A percentile compares a stretch with the other conserved stretches of the same genome.
These are phyloP conservation scores for Ceratocystis diversiconidia DNA, from an alignment of 2,329 filamentous ascomycete genomes.

Conservation along the genomic window DNA sequence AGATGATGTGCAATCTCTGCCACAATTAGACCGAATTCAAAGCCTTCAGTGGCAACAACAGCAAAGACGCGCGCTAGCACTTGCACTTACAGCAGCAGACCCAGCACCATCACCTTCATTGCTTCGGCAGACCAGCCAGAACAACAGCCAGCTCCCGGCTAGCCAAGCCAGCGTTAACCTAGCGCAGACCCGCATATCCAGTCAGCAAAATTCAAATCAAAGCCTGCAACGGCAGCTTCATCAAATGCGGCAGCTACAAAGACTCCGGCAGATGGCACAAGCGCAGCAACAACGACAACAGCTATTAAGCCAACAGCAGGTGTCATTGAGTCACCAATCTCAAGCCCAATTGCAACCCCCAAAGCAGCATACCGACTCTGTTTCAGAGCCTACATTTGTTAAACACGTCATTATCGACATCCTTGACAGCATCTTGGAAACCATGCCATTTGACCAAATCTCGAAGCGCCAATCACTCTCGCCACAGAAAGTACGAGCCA, in stretches of 20 bases:
- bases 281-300: not conserved
- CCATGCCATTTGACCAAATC: slow-evolving; percentile 33
- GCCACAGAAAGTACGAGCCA: slow-evolving; percentile 32
- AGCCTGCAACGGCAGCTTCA: not conserved
- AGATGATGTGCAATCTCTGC: not conserved
- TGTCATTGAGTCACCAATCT: not conserved
- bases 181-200: not conserved
- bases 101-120: not conserved
- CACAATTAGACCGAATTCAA: not conserved
- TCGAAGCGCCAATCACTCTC: slow-evolving; percentile 32
- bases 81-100: not conserved
- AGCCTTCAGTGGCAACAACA: not conserved
- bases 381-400: slow-evolving; percentile 11
- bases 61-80: not conserved
- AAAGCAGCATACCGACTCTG: not conserved
- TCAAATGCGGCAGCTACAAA: not conserved
- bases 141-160: not conserved
- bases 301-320: not conserved
- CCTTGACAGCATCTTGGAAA: slow-evolving; percentile 33
- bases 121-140: not conserved
- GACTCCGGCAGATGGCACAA: not conserved
- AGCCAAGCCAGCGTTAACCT: not conserved
- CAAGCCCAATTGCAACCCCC: not conserved
- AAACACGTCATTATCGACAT: slow-evolving; percentile 35
- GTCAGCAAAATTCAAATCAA: not conserved